phyloP scores from a whole-genome alignment of 2,329 filamentous ascomycete genomes.

The Scedosporium apiospermum region DNA sequence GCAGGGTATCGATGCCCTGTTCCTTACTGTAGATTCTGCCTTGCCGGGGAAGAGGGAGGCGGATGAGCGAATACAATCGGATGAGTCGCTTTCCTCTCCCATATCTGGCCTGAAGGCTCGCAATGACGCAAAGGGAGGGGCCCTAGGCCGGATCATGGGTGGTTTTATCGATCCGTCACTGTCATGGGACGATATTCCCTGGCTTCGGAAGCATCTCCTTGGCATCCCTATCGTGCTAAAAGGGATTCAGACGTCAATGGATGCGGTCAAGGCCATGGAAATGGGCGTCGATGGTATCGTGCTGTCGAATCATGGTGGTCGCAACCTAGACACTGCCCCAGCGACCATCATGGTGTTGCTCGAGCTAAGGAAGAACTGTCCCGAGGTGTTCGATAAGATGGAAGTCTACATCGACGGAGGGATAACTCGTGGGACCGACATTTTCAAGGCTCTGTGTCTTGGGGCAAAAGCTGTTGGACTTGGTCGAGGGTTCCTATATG shows the following conservation, averaged over 20 bases:
- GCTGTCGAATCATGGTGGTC: slow-evolving; percentile 61
- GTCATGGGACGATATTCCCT: slow-evolving; percentile 56
- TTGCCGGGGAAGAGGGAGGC: slow-evolving; percentile 46
- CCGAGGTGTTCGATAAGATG: slow-evolving; percentile 48
- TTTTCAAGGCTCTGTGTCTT: slow-evolving; percentile 57
- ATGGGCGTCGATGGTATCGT: slow-evolving; percentile 58
- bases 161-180: slow-evolving; percentile 47
- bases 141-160: slow-evolving; percentile 45
- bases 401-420: slow-evolving; percentile 59
- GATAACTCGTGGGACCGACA: slow-evolving; percentile 54
- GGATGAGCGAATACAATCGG: slow-evolving; percentile 34
- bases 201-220: slow-evolving; percentile 41
- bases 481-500: slow-evolving; percentile 51
- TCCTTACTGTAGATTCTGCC: slow-evolving; percentile 50
- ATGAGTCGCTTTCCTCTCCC: slow-evolving; percentile 35
- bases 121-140: slow-evolving; percentile 44
- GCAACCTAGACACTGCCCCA: slow-evolving; percentile 40
- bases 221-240: slow-evolving; percentile 54
- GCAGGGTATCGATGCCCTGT: slow-evolving; percentile 40
- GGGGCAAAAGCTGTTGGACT: slow-evolving; percentile 56
- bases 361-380: slow-evolving; percentile 52
- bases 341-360: slow-evolving; percentile 49
- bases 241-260: slow-evolving; percentile 57
- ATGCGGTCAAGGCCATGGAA: slow-evolving; percentile 51
- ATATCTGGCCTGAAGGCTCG: slow-evolving; percentile 38